Conservation (phyloP, 495 filamentous ascomycete genomes). For the Daldinia caldariorum region DNA sequence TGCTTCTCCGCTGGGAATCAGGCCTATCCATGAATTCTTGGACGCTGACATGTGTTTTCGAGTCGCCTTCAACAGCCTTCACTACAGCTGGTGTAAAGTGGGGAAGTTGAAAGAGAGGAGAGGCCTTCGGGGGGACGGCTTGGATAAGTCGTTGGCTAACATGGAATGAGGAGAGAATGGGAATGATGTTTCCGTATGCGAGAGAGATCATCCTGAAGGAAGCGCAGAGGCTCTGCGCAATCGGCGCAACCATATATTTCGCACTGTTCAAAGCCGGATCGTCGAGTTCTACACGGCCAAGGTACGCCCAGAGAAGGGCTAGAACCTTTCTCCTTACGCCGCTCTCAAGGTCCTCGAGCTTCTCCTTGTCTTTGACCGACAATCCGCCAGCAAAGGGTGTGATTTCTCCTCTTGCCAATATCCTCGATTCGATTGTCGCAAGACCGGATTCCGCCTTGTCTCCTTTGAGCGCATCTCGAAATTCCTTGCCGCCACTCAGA, state of each 20-base stretch:
- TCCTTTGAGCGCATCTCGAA: conserved; percentile 71
- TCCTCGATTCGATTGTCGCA: conserved; percentile 80
- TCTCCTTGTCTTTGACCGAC: conserved; percentile 74
- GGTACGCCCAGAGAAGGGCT: conserved; percentile 91
- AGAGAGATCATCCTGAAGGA: conserved; percentile 88
- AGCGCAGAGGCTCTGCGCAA: conserved; percentile 83
- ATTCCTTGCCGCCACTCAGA: conserved; percentile 85
- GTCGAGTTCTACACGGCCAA: conserved; percentile 81
- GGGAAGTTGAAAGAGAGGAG: conserved; percentile 91
- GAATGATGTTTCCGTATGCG: conserved; percentile 83
- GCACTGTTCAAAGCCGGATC: conserved; percentile 77
- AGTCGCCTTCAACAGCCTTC: conserved; percentile 77
- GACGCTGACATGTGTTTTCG: conserved; percentile 78
- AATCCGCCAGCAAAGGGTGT: conserved; percentile 65
- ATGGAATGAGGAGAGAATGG: conserved; percentile 83
- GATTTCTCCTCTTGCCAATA: conserved; percentile 67
- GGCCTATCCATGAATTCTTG: conserved; percentile 88
- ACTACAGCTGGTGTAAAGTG: conserved; percentile 81
- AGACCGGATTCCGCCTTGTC: conserved; percentile 78
- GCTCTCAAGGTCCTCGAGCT: conserved; percentile 72
- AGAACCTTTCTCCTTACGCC: conserved; percentile 83
- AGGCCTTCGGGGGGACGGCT: conserved; percentile 81
- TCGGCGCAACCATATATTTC: conserved; percentile 81
- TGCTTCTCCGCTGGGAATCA: conserved; percentile 74
- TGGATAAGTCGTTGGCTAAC: conserved; percentile 88